Conservation (phyloP, 2,329 filamentous ascomycete species). For the Stachybotrys chlorohalonatus region DNA sequence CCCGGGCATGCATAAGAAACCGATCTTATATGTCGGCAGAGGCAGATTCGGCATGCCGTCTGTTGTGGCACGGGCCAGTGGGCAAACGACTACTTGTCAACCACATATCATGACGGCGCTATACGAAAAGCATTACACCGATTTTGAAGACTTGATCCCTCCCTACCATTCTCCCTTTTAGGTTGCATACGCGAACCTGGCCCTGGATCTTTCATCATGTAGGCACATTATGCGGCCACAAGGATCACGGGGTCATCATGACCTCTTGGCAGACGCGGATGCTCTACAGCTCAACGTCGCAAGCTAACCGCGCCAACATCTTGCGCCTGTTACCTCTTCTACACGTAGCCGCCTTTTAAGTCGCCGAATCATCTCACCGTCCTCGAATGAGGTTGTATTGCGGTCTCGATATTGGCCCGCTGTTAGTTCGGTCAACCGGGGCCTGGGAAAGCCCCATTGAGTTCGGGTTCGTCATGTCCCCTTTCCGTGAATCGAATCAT, state of each 20-base stretch:
- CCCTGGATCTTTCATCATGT: too few species aligned
- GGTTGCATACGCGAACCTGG: too few species aligned
- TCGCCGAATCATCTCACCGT: neutral
- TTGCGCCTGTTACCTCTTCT: neutral
- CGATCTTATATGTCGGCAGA: neutral
- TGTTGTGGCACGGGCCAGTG: neutral
- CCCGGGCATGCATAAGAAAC: neutral
- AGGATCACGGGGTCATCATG: neutral
- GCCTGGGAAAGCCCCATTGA: neutral
- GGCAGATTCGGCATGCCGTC: too few species aligned
- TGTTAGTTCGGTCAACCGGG: neutral
- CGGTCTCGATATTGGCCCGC: neutral
- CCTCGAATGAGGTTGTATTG: neutral
- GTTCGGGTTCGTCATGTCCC: too few species aligned
- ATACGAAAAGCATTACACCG: too few species aligned
- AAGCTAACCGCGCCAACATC: neutral
- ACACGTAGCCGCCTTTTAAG: neutral
- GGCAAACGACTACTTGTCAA: neutral
- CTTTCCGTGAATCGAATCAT: too few species aligned
- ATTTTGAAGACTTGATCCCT: too few species aligned
- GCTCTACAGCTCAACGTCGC: neutral
- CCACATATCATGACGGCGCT: neutral
- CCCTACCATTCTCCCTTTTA: too few species aligned
- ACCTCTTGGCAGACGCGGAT: neutral
- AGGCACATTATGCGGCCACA: neutral